Percentiles rank a stretch among this genome's conserved stretches.
These are phyloP conservation scores for Thraustochytrium striatum DNA, from an alignment of 352 stramenopile species.

Conservation along the genomic window DNA sequence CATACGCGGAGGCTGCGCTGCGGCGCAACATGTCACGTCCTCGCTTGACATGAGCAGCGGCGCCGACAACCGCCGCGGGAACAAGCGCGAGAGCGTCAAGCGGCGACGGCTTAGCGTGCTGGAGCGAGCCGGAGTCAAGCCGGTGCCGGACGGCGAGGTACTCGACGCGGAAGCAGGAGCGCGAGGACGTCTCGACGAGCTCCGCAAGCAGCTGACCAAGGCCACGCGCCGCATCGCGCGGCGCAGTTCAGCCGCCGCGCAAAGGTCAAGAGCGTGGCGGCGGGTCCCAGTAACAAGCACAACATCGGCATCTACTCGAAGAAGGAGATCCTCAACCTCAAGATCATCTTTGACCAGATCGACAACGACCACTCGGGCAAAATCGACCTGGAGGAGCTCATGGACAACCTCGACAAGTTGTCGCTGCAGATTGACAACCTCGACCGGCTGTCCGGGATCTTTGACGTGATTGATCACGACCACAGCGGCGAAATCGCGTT, in stretches of 20 bases:
- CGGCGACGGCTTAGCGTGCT: conserved; percentile 6
- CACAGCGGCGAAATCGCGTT: background rate
- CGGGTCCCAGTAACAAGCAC: background rate
- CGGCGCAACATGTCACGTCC: no score
- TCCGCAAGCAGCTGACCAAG: no score
- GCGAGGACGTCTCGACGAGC: background rate
- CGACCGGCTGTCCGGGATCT: conserved; percentile 7
- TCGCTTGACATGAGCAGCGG: no score
- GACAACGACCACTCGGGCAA: background rate
- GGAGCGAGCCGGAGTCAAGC: background rate
- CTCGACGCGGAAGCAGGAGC: background rate
- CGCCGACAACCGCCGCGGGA: no score
- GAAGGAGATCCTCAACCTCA: conserved; percentile 41
- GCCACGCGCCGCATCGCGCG: background rate
- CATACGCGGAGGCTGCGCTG: no score
- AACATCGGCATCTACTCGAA: conserved; percentile 49
- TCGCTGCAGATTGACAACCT: background rate
- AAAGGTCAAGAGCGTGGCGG: background rate
- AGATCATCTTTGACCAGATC: conserved; percentile 49
- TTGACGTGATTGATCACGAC: conserved; percentile 21
- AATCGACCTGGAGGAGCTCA: conserved; percentile 42
- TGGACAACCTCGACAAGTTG: conserved; percentile 44
- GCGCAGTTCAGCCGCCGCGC: background rate
- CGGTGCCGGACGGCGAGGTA: background rate
- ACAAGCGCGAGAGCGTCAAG: no score